Evolutionary conservation across 2,329 filamentous ascomycete genomes (phyloP).

Genomic region (Alternaria rosae): DNA sequence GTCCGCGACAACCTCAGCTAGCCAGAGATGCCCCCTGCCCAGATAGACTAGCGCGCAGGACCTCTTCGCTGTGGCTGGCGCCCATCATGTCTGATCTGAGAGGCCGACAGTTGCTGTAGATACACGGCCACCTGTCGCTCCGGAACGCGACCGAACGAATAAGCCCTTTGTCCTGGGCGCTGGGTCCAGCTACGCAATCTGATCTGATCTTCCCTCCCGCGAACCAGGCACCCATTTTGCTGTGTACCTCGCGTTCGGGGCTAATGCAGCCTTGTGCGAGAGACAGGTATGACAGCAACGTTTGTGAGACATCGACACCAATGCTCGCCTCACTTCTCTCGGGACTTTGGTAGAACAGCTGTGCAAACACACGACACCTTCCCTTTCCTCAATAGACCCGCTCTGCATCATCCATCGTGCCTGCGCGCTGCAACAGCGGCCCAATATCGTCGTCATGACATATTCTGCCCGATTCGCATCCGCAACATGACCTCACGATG

Average conservation of each 20-base stretch:
- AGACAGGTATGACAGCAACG: conserved; percentile 6
- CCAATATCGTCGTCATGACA: background rate
- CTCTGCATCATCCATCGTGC: background rate
- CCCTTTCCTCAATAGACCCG: background rate
- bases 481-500: background rate
- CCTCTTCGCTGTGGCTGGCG: conserved; percentile 12
- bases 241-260: conserved; percentile 2
- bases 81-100: conserved; percentile 7
- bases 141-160: conserved; percentile 10
- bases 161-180: conserved; percentile 1
- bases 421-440: background rate
- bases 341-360: background rate
- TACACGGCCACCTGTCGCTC: conserved; percentile 6
- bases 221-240: conserved; percentile 2
- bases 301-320: conserved; percentile 9
- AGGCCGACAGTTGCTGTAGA: conserved; percentile 10
- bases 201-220: background rate
- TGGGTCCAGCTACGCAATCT: conserved; percentile 8
- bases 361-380: background rate
- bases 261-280: conserved; percentile 1
- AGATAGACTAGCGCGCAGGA: conserved; percentile 10
- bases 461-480: background rate
- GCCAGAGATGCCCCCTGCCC: conserved; percentile 15
- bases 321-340: conserved; percentile 5
- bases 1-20: conserved; percentile 21